Base-by-base conservation (phyloP, 2,329 filamentous ascomycete species). In the Colletotrichum limetticola region DNA sequence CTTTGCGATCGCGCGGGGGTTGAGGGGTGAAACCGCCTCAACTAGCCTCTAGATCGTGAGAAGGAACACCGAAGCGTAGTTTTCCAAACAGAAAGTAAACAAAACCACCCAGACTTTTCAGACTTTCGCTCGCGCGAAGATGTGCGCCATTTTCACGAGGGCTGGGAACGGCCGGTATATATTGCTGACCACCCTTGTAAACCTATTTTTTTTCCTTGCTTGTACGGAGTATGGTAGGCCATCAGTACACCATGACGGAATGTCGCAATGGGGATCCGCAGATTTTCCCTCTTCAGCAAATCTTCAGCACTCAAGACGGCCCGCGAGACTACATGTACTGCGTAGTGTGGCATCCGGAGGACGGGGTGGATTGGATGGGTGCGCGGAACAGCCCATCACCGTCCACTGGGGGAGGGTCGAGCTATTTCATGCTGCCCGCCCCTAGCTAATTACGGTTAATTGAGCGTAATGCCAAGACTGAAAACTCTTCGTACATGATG, bases 101-200 rank as follows among this genome's bases (percentile, higher is more conserved):
- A 9, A 5, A 22, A 49, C 42, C 42, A 22, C 42, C 11, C n/a
- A 7, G 11, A 30, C 35, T 46, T 28, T 28, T 5, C 22, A 58
- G 32, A 30, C 35, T 46, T 30, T 60, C 42, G 12, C 55, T 30
- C 9, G 42, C 42, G 19, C 42, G 42, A 49, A 32, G 19, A 32
- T 12, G 24, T 57, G 68, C 56, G 68, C 63, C 68, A 66, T 71
- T 71, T 71, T 67, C n/a, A 7, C 30, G 30, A 71, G 64, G 32
- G 32, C 56, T 49, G n/a, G 37, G 24, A n/a, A 32, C 19, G 8
- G 35, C 24, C 35, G 32, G 49, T 61, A 32, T 56, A 61, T 55
- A 24, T 35, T 61, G 63, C 24, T 28, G 12, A 49, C n/a, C 49
- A 32, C 49, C 37, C 28, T 49, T 32, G 37, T 22, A 26, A 46